phyloP scores from a whole-genome alignment of 805 yeast genomes.

The Sugiyamaella americana region DNA sequence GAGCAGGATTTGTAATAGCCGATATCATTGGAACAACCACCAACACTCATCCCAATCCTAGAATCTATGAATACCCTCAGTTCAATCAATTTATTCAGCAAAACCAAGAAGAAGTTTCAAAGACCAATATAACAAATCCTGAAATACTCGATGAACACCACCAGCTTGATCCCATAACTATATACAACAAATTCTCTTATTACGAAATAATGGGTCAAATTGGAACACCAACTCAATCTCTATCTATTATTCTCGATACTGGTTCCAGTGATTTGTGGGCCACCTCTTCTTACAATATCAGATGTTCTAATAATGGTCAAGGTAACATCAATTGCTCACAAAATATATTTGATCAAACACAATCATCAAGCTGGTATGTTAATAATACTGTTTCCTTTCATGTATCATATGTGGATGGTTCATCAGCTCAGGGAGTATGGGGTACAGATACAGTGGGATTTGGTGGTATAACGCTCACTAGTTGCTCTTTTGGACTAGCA shows the following conservation, averaged over 20 bases:
- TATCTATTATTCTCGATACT: slow-evolving; percentile 40
- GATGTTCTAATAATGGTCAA: slow-evolving; percentile 6
- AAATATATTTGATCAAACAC: not conserved
- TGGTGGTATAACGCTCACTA: slow-evolving; percentile 42
- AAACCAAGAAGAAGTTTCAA: not conserved
- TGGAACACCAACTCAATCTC: slow-evolving; percentile 40
- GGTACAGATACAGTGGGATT: slow-evolving; percentile 55
- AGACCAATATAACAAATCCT: not conserved
- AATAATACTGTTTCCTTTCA: slow-evolving; percentile 20
- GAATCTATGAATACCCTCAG: slow-evolving; percentile 1
- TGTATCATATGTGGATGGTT: slow-evolving; percentile 37
- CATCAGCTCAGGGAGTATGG: slow-evolving; percentile 48
- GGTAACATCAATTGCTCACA: not conserved
- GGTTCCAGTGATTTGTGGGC: slow-evolving; percentile 50
- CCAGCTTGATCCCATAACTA: slow-evolving; percentile 1
- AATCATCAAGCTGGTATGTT: slow-evolving; percentile 13
- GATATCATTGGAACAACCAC: slow-evolving; percentile 10
- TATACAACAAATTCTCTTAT: slow-evolving; percentile 11
- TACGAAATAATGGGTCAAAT: slow-evolving; percentile 23
- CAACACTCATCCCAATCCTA: slow-evolving; percentile 13
- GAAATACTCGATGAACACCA: not conserved
- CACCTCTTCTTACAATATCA: slow-evolving; percentile 16
- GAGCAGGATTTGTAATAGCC: slow-evolving; percentile 8
- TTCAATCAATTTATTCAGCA: not conserved
- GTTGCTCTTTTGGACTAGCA: slow-evolving; percentile 50